Evolutionary conservation across 305 asterid species (phyloP).

Genomic region (Fraxinus sp.): DNA sequence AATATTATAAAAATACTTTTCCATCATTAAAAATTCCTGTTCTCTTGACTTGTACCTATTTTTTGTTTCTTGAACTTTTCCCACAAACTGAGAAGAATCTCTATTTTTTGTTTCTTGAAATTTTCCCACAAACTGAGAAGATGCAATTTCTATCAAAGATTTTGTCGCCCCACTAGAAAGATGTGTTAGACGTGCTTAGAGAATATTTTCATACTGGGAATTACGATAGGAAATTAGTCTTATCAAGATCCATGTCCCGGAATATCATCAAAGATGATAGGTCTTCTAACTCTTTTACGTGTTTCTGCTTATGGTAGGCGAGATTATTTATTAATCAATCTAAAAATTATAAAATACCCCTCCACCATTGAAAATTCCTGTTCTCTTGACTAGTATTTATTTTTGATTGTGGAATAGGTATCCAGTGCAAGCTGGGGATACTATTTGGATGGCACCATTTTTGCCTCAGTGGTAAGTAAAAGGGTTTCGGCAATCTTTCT

Average conservation of each 20-base stretch:
- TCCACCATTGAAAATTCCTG: not conserved
- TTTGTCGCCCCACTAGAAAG: not conserved
- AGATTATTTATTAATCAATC: not conserved
- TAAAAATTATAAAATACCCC: not conserved
- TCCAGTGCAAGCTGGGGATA: conserved; percentile 89
- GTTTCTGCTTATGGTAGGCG: not conserved
- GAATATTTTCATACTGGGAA: not conserved
- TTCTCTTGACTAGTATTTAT: not conserved
- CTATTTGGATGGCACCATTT: conserved; percentile 98
- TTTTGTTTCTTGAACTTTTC: not conserved
- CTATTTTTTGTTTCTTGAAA: not conserved
- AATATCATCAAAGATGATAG: not conserved
- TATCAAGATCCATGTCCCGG: not conserved
- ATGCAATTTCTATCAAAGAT: not conserved
- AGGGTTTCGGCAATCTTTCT: not conserved
- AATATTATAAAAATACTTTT: not conserved
- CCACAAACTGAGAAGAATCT: no score
- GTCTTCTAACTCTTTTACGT: not conserved
- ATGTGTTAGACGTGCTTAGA: not conserved
- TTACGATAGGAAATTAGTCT: not conserved
- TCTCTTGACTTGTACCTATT: not conserved
- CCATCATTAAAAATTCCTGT: not conserved
- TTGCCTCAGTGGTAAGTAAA: conserved; percentile 89
- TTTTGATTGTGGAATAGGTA: conserved; percentile 52
- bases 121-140: not conserved